Evolutionary conservation across 768 basidiomycete genomes (phyloP).

Genomic region (Pleurotus tuber-regium): DNA sequence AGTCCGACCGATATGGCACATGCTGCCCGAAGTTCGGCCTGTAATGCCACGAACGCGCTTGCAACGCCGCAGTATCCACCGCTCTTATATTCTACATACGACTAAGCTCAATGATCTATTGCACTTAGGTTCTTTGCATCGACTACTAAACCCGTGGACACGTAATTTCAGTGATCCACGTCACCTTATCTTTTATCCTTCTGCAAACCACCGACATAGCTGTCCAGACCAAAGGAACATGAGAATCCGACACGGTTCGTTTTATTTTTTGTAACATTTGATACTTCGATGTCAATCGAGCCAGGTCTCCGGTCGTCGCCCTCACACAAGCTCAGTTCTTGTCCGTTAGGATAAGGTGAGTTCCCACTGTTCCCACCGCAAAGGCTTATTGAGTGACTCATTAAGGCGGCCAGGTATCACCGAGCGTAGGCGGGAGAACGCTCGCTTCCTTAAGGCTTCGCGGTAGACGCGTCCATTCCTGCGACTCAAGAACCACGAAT

Average conservation of each 20-base stretch:
- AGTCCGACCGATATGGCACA: too few species aligned
- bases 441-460: neutral
- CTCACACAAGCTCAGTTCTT: too few species aligned
- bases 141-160: too few species aligned
- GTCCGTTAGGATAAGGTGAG: too few species aligned
- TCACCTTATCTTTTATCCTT: neutral
- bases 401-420: neutral
- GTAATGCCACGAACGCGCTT: too few species aligned
- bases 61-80: too few species aligned
- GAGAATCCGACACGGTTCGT: neutral
- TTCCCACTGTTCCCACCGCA: neutral
- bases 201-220: neutral
- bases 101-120: too few species aligned
- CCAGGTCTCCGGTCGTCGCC: too few species aligned
- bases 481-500: neutral
- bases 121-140: too few species aligned
- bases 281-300: neutral
- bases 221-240: neutral
- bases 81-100: too few species aligned
- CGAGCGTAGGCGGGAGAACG: neutral
- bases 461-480: neutral
- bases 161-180: too few species aligned
- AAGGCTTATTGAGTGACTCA: neutral
- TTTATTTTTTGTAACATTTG: neutral
- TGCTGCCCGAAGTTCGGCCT: too few species aligned